Conservation (phyloP, 163 green algal genomes). For the Coccomyxa subellipsoidea region DNA sequence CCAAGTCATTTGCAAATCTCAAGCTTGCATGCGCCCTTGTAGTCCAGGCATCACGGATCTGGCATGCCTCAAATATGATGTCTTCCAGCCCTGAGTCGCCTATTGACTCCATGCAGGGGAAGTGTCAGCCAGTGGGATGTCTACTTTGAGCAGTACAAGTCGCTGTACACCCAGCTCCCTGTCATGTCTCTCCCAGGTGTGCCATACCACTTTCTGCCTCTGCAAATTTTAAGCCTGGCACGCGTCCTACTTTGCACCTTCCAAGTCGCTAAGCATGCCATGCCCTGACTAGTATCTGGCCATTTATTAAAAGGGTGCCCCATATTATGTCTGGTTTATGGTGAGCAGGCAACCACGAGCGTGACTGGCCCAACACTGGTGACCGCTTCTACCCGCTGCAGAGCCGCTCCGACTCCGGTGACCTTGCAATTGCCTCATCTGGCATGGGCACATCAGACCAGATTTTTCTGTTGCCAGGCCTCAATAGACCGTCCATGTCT, state of each 20-base stretch:
- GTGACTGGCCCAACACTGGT: slow-evolving; percentile 35
- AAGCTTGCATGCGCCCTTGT: neutral
- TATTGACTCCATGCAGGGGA: neutral
- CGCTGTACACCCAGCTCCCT: neutral
- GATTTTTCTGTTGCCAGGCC: too few relatives aligned
- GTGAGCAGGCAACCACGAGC: slow-evolving; percentile 57
- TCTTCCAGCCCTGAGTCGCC: too few relatives aligned
- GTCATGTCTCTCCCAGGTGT: slow-evolving; percentile 2
- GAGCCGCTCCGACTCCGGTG: slow-evolving; percentile 43
- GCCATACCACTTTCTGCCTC: neutral
- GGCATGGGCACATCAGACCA: too few relatives aligned
- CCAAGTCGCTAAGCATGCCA: neutral
- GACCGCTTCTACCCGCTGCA: slow-evolving; percentile 26
- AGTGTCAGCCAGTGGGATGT: neutral
- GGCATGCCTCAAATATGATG: neutral
- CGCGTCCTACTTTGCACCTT: neutral
- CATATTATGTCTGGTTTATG: neutral
- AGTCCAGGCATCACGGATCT: neutral
- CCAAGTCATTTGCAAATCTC: too few relatives aligned
- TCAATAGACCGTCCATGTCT: too few relatives aligned
- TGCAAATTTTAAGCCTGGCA: too few relatives aligned
- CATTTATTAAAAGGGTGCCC: too few relatives aligned
- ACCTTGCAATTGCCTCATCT: too few relatives aligned
- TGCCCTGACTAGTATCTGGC: neutral
- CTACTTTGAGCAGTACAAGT: slow-evolving; percentile 10